These are phyloP conservation scores for Euphorbia pulcherrima DNA, from an alignment of 345 rosid genomes.

Conservation along the genomic window DNA sequence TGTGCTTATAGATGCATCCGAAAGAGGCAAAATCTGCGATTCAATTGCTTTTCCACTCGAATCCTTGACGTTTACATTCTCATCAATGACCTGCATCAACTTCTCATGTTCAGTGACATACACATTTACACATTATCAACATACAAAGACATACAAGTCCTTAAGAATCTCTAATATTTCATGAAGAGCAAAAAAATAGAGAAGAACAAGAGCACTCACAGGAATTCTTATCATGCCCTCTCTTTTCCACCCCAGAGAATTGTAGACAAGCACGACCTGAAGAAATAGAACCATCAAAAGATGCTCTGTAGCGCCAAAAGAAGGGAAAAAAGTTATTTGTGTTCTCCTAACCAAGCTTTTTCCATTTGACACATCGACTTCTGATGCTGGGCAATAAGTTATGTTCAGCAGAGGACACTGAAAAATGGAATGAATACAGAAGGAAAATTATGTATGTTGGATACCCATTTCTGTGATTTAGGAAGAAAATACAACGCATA, in stretches of 20 bases:
- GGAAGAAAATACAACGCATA: neutral
- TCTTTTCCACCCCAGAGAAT: conserved; percentile 89
- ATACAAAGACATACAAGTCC: too few relatives aligned
- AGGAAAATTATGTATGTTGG: neutral
- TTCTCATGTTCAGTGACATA: neutral
- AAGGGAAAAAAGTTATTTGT: neutral
- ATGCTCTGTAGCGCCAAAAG: neutral
- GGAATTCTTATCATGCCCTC: conserved; percentile 75
- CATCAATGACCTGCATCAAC: conserved; percentile 52
- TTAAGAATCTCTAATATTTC: too few relatives aligned
- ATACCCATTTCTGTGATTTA: neutral
- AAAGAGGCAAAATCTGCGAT: conserved; percentile 73
- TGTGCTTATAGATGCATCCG: conserved; percentile 43
- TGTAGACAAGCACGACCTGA: conserved; percentile 74
- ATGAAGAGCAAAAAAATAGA: neutral
- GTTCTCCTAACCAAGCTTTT: conserved; percentile 25
- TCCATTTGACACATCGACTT: conserved; percentile 29
- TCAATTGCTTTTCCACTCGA: conserved; percentile 61
- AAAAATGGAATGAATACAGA: conserved; percentile 2
- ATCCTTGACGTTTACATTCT: conserved; percentile 58
- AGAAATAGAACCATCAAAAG: conserved; percentile 5
- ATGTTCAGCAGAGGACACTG: conserved; percentile 46
- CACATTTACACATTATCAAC: too few relatives aligned
- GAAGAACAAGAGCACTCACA: conserved; percentile 40
- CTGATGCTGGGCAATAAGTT: conserved; percentile 47